Percentiles rank a stretch among this genome's conserved stretches.
These are phyloP conservation scores for Papiliotrema flavescens DNA, from an alignment of 1,284 basidiomycete species.

Conservation along the genomic window DNA sequence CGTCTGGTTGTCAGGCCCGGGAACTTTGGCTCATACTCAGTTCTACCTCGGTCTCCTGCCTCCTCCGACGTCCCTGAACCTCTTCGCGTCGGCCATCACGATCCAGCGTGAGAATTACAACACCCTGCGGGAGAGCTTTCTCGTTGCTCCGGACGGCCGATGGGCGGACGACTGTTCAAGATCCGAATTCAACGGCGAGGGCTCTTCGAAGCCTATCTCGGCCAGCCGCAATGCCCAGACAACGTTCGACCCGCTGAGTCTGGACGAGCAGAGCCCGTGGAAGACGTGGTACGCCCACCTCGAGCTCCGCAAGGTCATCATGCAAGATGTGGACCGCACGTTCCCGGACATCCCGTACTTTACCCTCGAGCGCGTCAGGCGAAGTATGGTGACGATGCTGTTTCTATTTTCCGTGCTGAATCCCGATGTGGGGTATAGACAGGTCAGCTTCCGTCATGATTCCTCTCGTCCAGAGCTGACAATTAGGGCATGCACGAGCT, in stretches of 20 bases:
- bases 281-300: slow-evolving; percentile 82
- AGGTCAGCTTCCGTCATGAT: slow-evolving; percentile 24
- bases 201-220: neutral
- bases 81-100: slow-evolving; percentile 30
- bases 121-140: slow-evolving; percentile 43
- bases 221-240: neutral
- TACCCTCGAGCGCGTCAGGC: slow-evolving; percentile 65
- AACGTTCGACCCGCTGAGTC: slow-evolving; percentile 64
- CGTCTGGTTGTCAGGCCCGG: slow-evolving; percentile 8
- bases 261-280: slow-evolving; percentile 88
- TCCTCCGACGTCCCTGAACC: slow-evolving; percentile 37
- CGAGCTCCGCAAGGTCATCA: slow-evolving; percentile 78
- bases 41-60: slow-evolving; percentile 48
- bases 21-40: slow-evolving; percentile 19
- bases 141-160: slow-evolving; percentile 51
- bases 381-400: slow-evolving; percentile 76
- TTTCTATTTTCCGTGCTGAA: slow-evolving; percentile 75
- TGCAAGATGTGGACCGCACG: slow-evolving; percentile 90
- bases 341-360: slow-evolving; percentile 92
- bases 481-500: slow-evolving; percentile 92
- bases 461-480: neutral
- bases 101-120: slow-evolving; percentile 38
- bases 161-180: slow-evolving; percentile 50
- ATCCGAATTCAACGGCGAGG: slow-evolving; percentile 19
- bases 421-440: slow-evolving; percentile 75